Evolutionary conservation across 495 filamentous ascomycete species (phyloP).

Genomic region (Physcia stellaris): DNA sequence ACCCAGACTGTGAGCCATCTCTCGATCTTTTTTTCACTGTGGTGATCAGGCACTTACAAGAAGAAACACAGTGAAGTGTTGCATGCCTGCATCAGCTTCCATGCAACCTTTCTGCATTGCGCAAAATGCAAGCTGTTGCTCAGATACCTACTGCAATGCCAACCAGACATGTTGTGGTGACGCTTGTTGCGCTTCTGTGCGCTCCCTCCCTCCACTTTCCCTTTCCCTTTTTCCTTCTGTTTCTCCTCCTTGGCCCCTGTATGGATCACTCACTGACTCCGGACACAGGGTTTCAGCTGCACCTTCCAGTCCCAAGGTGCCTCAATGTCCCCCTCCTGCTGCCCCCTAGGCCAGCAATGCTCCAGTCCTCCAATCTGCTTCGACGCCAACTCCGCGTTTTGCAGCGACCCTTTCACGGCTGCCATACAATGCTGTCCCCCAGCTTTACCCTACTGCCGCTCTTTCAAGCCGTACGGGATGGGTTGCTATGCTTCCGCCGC

Average conservation of each 20-base stretch:
- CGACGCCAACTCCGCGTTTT: constrained; percentile 8
- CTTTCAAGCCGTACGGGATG: too few species aligned
- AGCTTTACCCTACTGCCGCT: constrained; percentile 6
- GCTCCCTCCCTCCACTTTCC: too few species aligned
- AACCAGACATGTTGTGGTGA: constrained; percentile 11
- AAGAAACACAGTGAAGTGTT: constrained; percentile 8
- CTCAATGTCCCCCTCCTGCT: constrained; percentile 13
- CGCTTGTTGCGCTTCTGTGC: constrained; percentile 10
- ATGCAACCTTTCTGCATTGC: constrained; percentile 9
- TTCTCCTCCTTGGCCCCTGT: background rate
- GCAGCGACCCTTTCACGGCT: background rate
- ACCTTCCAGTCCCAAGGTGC: background rate
- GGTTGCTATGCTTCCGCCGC: too few species aligned
- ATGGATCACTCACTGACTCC: too few species aligned
- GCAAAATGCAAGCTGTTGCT: constrained; percentile 6
- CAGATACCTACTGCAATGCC: constrained; percentile 5
- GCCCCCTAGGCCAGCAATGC: constrained; percentile 8
- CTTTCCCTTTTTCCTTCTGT: background rate
- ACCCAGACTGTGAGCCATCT: constrained; percentile 3
- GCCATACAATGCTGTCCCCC: constrained; percentile 8
- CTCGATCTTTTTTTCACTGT: too few species aligned
- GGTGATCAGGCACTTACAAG: background rate
- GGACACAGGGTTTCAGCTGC: background rate
- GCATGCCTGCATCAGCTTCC: constrained; percentile 3
- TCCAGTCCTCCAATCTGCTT: constrained; percentile 5